phyloP scores from a whole-genome alignment of 2,329 filamentous ascomycete species.

The Cadophora sp. region DNA sequence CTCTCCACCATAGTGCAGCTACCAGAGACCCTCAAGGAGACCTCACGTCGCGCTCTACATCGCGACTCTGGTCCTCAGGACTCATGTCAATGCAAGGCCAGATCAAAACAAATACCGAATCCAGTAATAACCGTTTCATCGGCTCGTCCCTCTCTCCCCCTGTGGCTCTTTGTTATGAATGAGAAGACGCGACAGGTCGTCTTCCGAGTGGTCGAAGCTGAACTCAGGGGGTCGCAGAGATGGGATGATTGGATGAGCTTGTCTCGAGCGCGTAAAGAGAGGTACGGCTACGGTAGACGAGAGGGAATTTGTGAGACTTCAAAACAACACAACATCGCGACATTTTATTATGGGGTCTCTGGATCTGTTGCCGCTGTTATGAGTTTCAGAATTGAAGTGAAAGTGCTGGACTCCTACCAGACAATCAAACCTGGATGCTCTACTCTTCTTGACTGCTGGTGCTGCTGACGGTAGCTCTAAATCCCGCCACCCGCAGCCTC shows the following conservation, averaged over 20 bases:
- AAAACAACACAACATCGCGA: slow-evolving; percentile 37
- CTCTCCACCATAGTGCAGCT: slow-evolving; percentile 26
- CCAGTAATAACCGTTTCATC: slow-evolving; percentile 36
- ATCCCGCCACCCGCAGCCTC: background rate
- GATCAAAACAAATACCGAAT: slow-evolving; percentile 42
- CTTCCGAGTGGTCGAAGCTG: slow-evolving; percentile 35
- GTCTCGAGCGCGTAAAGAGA: slow-evolving; percentile 43
- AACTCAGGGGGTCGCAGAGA: slow-evolving; percentile 28
- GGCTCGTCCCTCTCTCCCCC: slow-evolving; percentile 16
- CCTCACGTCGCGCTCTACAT: slow-evolving; percentile 39
- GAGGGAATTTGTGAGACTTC: slow-evolving; percentile 6
- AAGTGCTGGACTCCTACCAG: background rate
- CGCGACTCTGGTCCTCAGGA: slow-evolving; percentile 34
- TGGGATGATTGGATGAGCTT: slow-evolving; percentile 33
- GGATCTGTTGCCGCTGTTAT: slow-evolving; percentile 22
- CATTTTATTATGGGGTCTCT: slow-evolving; percentile 10
- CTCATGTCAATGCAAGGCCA: slow-evolving; percentile 30
- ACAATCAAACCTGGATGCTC: background rate
- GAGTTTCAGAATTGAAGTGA: slow-evolving; percentile 17
- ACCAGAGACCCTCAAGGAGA: slow-evolving; percentile 20
- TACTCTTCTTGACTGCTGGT: no score
- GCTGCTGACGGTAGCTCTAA: background rate
- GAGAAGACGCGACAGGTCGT: slow-evolving; percentile 37
- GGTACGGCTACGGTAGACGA: slow-evolving; percentile 23
- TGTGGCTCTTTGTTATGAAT: slow-evolving; percentile 40